Evolutionary conservation across 106 monocot species (phyloP).

Genomic region (Phalaenopsis aphrodite): DNA sequence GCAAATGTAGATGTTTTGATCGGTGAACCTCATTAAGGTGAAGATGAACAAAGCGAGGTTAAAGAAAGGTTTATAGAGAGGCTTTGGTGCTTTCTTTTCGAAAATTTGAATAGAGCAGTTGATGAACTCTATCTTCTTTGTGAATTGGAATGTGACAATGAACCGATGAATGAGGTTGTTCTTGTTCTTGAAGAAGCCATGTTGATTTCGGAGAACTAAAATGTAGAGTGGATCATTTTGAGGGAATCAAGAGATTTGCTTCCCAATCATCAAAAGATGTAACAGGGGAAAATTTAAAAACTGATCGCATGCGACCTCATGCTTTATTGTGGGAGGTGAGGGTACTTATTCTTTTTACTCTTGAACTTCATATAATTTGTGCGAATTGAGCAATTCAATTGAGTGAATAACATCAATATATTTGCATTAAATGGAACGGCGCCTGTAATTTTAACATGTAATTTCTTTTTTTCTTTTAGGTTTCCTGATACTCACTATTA

Average conservation of each 20-base stretch:
- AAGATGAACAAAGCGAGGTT: slow-evolving; percentile 53
- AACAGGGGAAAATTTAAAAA: slow-evolving; percentile 32
- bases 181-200: slow-evolving; percentile 89
- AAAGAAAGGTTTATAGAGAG: slow-evolving; percentile 98
- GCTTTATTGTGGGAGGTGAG: slow-evolving; percentile 94
- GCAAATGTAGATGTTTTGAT: slow-evolving; percentile 11
- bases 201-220: slow-evolving; percentile 90
- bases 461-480: too few species aligned
- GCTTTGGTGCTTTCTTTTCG: slow-evolving; percentile 97
- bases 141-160: slow-evolving; percentile 91
- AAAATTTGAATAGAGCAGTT: slow-evolving; percentile 89
- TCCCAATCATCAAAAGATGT: slow-evolving; percentile 49
- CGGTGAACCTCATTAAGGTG: slow-evolving; percentile 23
- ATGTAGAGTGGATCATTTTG: slow-evolving; percentile 77
- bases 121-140: slow-evolving; percentile 98
- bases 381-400: not conserved
- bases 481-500: too few species aligned
- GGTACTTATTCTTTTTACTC: not conserved
- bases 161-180: slow-evolving; percentile 86
- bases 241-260: slow-evolving; percentile 40
- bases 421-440: not conserved
- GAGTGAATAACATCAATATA: not conserved
- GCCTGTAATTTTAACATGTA: too few species aligned
- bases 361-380: slow-evolving; percentile 3
- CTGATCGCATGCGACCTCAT: slow-evolving; percentile 83